These are phyloP conservation scores for Linnemannia hyalina DNA, from an alignment of 192 early-diverging fungal species.

Conservation along the genomic window DNA sequence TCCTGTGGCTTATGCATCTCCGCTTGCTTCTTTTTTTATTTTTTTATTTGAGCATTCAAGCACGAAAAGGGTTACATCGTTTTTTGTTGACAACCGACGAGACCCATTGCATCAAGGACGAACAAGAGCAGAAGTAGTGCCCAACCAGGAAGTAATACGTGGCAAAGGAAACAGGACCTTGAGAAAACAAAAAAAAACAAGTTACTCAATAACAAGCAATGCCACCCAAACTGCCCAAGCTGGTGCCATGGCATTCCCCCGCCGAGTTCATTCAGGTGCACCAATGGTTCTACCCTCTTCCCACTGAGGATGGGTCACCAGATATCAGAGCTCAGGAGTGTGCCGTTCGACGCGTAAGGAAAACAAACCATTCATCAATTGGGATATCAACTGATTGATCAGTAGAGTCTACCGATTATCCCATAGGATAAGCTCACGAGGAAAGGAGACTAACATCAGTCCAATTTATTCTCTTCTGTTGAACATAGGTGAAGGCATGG, in stretches of 20 bases:
- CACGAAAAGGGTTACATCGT: no score
- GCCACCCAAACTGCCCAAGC: constrained; percentile 52
- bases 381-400: neutral
- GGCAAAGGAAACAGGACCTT: no score
- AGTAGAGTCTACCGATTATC: neutral
- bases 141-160: no score
- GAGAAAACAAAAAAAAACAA: no score
- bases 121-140: neutral
- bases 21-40: neutral
- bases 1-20: neutral
- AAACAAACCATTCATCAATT: neutral
- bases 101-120: neutral
- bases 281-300: constrained; percentile 41
- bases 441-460: neutral
- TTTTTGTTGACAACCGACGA: neutral
- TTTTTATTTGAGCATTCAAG: neutral
- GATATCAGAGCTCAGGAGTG: constrained; percentile 50
- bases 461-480: neutral
- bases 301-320: constrained; percentile 32
- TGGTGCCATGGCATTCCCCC: constrained; percentile 55
- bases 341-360: constrained; percentile 45
- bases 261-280: constrained; percentile 52
- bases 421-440: no score
- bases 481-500: constrained; percentile 77
- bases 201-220: neutral